Evolutionary conservation across 2,329 filamentous ascomycete genomes (phyloP), one percentile per base, ranked within the genome.

Genomic region (Fusarium vanettenii): DNA sequence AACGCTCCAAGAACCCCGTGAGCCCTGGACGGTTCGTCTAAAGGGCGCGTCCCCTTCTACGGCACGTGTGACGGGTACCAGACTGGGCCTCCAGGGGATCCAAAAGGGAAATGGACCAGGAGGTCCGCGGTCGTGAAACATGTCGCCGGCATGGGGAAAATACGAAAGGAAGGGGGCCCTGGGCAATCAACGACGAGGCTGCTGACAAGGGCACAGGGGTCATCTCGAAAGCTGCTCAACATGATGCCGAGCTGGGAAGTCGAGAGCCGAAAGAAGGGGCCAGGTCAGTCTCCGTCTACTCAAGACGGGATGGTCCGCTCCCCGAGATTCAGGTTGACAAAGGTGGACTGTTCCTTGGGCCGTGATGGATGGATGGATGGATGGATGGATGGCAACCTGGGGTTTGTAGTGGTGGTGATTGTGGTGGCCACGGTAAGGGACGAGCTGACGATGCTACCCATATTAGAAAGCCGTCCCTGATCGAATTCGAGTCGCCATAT

Each of bases 121-220:
- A 71, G 66, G 43, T 55, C 68, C 70, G 64, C 60, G 70, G 41
- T 71, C 63, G 75, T 78, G 77, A 79, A 78, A 79, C 76, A 79
- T 78, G 45, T 70, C 65, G 45, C 50, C 48, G 73, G 76, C 75
- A 70, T 78, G 76, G 76, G 76, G 76, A 78, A 78, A 76, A 78
- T 79, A 78, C 75, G 76, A 78, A 76, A 75, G 66, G 68, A 77
- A 71, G 66, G 74, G 66, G 62, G 25, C 48, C 61, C 50, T 64
- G 62, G 69, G 37, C 43, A 57, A 63, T 63, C 61, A 64, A 50
- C 45, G 37, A 25, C 62, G 50, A 35, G 37, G 35, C 37, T 64
- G 37, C 69, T 59, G 69, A 70, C 72, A 70, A 67, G 72, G 50
- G 69, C 6, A 25, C 56, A 60, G 59, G 39, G 33, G 59, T 20